A percentile compares a stretch with the other conserved stretches of the same genome.
Evolutionary conservation across 2,329 filamentous ascomycete genomes (phyloP).

Genomic region (Hypoxylon sp.): DNA sequence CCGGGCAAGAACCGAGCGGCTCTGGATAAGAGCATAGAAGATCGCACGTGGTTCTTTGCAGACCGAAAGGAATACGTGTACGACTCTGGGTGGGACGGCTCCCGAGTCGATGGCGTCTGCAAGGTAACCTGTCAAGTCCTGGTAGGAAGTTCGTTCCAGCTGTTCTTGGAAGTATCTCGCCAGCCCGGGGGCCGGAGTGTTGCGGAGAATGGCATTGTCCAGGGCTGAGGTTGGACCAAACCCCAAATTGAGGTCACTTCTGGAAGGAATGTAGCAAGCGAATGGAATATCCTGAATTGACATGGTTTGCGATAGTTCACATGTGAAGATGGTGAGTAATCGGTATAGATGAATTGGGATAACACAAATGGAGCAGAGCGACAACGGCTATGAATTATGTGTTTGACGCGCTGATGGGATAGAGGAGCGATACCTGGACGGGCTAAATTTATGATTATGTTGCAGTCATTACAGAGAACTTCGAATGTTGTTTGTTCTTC

Average conservation of each 20-base stretch:
- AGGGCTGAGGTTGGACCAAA: not conserved
- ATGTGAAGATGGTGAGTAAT: not conserved
- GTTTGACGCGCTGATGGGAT: not conserved
- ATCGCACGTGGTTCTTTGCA: slow-evolving; percentile 35
- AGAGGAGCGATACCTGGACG: too few species aligned
- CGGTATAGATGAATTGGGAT: not conserved
- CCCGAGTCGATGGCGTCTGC: slow-evolving; percentile 24
- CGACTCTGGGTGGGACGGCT: slow-evolving; percentile 31
- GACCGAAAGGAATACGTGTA: slow-evolving; percentile 40
- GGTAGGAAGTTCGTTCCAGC: not conserved
- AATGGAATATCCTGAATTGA: not conserved
- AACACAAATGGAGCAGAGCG: not conserved
- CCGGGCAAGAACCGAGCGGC: slow-evolving; percentile 30
- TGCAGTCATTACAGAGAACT: too few species aligned
- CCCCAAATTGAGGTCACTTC: not conserved
- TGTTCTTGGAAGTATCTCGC: slow-evolving; percentile 19
- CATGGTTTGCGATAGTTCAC: not conserved
- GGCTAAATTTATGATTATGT: too few species aligned
- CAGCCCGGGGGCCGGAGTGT: slow-evolving; percentile 1
- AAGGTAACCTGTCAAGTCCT: slow-evolving; percentile 22
- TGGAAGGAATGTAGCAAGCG: not conserved
- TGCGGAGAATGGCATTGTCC: slow-evolving; percentile 29
- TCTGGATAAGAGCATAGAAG: slow-evolving; percentile 29
- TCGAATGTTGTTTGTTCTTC: too few species aligned
- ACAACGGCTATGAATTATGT: not conserved